Evolutionary conservation across 139 green algal species (phyloP).

Genomic region (Volvox africanus): DNA sequence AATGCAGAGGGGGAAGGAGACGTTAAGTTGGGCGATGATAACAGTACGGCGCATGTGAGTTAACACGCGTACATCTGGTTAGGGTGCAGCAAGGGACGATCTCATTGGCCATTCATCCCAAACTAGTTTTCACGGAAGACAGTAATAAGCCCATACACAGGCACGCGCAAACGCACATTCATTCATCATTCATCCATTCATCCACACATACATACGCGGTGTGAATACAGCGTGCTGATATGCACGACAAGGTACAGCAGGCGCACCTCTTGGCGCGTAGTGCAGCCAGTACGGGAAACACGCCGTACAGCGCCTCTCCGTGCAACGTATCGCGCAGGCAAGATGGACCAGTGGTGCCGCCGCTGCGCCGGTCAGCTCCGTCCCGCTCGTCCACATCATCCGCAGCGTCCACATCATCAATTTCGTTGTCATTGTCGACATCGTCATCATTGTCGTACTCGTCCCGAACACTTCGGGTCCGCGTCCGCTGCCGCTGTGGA

Average conservation of each 20-base stretch:
- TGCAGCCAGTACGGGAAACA: slow-evolving; percentile 81
- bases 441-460: not conserved
- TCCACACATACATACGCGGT: too few species aligned
- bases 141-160: too few species aligned
- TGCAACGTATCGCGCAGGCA: slow-evolving; percentile 45
- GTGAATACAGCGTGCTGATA: not conserved
- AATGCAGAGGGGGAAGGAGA: too few species aligned
- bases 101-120: too few species aligned
- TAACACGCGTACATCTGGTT: too few species aligned
- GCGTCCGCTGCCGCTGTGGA: not conserved
- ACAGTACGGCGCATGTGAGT: too few species aligned
- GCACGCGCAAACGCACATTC: too few species aligned
- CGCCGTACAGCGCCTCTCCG: slow-evolving; percentile 81
- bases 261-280: slow-evolving; percentile 61
- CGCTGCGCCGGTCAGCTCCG: not conserved
- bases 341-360: not conserved
- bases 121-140: too few species aligned
- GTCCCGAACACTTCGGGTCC: not conserved
- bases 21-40: too few species aligned
- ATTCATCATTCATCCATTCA: too few species aligned
- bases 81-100: too few species aligned
- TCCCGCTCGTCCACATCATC: not conserved
- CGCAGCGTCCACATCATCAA: not conserved
- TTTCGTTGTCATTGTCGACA: not conserved
- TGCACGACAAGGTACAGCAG: not conserved